A percentile compares a stretch with the other conserved stretches of the same genome.
Evolutionary conservation across 495 filamentous ascomycete species (phyloP).

Genomic region (Aspergillus nanangensis): DNA sequence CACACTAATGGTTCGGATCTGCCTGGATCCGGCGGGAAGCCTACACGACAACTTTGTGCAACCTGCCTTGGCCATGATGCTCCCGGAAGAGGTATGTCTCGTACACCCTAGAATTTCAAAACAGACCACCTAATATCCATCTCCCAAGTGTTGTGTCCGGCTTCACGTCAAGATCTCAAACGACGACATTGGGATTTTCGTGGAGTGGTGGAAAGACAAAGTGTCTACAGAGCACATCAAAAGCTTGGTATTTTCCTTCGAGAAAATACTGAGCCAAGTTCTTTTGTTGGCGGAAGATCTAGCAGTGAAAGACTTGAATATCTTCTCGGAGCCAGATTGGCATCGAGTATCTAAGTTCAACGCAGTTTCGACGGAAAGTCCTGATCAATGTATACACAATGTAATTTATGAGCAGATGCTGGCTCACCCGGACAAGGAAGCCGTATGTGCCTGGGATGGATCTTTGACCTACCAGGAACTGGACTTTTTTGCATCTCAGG

Average conservation of each 20-base stretch:
- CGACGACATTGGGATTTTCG: slow-evolving; percentile 37
- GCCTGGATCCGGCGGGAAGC: slow-evolving; percentile 14
- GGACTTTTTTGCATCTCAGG: slow-evolving; percentile 36
- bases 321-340: slow-evolving; percentile 37
- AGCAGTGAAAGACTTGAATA: slow-evolving; percentile 27
- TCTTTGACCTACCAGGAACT: slow-evolving; percentile 52
- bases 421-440: slow-evolving; percentile 35
- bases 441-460: slow-evolving; percentile 57
- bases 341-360: slow-evolving; percentile 40
- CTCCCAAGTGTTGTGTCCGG: slow-evolving; percentile 36
- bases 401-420: slow-evolving; percentile 41
- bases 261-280: slow-evolving; percentile 24
- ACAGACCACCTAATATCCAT: slow-evolving; percentile 7
- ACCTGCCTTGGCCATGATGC: slow-evolving; percentile 25
- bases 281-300: slow-evolving; percentile 24
- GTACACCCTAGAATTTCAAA: neutral
- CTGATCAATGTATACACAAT: slow-evolving; percentile 49
- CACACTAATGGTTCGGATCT: slow-evolving; percentile 36
- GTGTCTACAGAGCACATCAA: slow-evolving; percentile 42
- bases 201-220: slow-evolving; percentile 44
- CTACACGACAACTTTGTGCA: slow-evolving; percentile 15
- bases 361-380: slow-evolving; percentile 18
- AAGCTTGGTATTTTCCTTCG: slow-evolving; percentile 36
- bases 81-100: slow-evolving; percentile 32
- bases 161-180: slow-evolving; percentile 42